Conservation (phyloP, 176 grass and related monocot species). For the Oryza officinalis region DNA sequence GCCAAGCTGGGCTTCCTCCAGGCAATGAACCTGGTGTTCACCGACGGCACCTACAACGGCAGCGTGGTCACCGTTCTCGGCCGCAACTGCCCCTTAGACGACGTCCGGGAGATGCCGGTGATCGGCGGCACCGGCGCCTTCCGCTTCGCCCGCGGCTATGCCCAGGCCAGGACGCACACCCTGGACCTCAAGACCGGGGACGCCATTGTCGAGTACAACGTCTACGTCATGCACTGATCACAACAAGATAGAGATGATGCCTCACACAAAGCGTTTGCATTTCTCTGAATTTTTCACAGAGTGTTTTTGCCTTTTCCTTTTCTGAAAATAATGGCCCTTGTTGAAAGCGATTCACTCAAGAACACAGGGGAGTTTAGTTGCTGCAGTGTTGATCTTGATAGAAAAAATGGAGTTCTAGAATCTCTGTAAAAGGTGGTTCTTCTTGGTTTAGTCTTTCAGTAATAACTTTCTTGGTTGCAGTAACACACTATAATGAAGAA, state of each 20-base stretch:
- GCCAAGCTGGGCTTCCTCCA: slow-evolving; percentile 55
- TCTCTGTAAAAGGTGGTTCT: not conserved
- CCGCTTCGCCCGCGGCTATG: slow-evolving; percentile 67
- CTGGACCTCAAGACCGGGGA: slow-evolving; percentile 49
- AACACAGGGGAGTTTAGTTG: not conserved
- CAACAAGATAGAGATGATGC: not conserved
- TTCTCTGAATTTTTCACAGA: not conserved
- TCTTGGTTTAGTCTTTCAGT: not conserved
- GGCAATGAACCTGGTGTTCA: slow-evolving; percentile 78
- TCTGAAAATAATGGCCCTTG: not conserved
- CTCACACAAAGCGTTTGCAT: not conserved
- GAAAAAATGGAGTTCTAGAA: not conserved
- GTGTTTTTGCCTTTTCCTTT: not conserved
- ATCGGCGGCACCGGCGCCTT: slow-evolving; percentile 65
- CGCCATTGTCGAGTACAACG: slow-evolving; percentile 70
- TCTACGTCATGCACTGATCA: slow-evolving; percentile 54
- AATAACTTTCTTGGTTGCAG: not conserved
- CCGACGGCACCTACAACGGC: slow-evolving; percentile 52
- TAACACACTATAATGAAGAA: not conserved
- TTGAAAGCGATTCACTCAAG: not conserved
- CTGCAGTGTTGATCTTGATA: not conserved
- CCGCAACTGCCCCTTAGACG: slow-evolving; percentile 54
- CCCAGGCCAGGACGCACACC: slow-evolving; percentile 46
- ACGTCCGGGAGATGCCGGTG: slow-evolving; percentile 60
- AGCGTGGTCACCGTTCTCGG: slow-evolving; percentile 65